Conservation (phyloP, 177 flowering plant genomes). For the Tripterygium wilfordii region DNA sequence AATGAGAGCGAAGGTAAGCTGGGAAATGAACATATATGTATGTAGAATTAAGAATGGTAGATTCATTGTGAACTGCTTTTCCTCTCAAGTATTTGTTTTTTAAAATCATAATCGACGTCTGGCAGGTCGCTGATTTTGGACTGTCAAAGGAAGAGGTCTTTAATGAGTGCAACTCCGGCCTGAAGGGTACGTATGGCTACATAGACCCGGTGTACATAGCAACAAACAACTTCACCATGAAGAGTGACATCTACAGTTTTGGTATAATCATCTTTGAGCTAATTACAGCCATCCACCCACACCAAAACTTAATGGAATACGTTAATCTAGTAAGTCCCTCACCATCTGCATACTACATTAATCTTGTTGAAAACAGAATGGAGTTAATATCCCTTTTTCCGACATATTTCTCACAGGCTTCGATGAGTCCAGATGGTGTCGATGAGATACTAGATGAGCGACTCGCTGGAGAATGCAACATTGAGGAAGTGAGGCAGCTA, state of each 20-base stretch:
- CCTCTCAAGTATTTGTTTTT: too few species aligned
- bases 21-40: background rate
- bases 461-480: conserved; percentile 59
- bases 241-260: conserved; percentile 94
- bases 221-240: conserved; percentile 79
- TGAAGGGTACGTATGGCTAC: conserved; percentile 96
- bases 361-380: too few species aligned
- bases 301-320: conserved; percentile 86
- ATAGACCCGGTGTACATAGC: conserved; percentile 90
- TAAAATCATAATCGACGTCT: too few species aligned
- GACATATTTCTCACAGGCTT: too few species aligned
- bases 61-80: too few species aligned
- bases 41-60: background rate
- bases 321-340: conserved; percentile 71
- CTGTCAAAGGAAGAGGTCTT: conserved; percentile 84
- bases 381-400: too few species aligned
- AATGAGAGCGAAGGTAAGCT: conserved; percentile 89
- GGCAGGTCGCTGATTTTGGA: conserved; percentile 98
- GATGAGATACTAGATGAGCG: conserved; percentile 84
- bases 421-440: conserved; percentile 79
- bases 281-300: conserved; percentile 95
- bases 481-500: conserved; percentile 62
- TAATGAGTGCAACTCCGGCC: conserved; percentile 71
- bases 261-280: conserved; percentile 92
- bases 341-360: too few species aligned